Evolutionary conservation across 2,329 filamentous ascomycete genomes (phyloP).

Genomic region (Davidsoniella virescens): DNA sequence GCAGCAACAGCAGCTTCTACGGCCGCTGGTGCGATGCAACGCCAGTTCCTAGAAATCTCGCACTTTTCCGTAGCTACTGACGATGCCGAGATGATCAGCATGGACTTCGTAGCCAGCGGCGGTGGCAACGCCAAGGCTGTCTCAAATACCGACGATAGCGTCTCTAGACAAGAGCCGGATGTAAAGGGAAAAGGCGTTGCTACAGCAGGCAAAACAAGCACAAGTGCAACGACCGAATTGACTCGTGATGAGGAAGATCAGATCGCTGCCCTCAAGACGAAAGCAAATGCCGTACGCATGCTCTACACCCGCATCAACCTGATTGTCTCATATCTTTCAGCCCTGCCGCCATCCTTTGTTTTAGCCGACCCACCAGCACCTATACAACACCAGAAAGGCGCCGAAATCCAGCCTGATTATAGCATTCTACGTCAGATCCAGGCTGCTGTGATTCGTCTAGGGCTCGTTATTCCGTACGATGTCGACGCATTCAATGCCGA

Average conservation of each 20-base stretch:
- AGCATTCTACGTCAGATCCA: constrained; percentile 76
- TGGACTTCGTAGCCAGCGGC: constrained; percentile 79
- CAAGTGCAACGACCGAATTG: constrained; percentile 22
- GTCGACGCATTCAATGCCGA: constrained; percentile 50
- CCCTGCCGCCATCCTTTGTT: constrained; percentile 51
- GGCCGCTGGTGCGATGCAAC: constrained; percentile 34
- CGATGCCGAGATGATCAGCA: constrained; percentile 93
- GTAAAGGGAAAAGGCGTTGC: constrained; percentile 13
- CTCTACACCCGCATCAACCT: constrained; percentile 62
- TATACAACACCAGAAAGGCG: too few species aligned
- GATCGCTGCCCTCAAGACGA: constrained; percentile 57
- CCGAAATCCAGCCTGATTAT: constrained; percentile 32
- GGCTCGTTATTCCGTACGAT: constrained; percentile 61
- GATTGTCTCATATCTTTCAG: constrained; percentile 57
- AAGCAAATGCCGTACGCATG: constrained; percentile 88
- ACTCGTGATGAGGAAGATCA: constrained; percentile 44
- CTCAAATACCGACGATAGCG: constrained; percentile 18
- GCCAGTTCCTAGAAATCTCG: constrained; percentile 68
- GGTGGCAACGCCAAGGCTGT: constrained; percentile 63
- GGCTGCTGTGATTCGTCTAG: constrained; percentile 67
- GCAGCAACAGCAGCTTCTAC: constrained; percentile 28
- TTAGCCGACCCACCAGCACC: constrained; percentile 15
- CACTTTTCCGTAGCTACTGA: constrained; percentile 76
- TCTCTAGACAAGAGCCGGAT: constrained; percentile 17
- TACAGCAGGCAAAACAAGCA: too few species aligned